phyloP scores from a whole-genome alignment of 306 rosid species.

The Ormosia semicastrata region DNA sequence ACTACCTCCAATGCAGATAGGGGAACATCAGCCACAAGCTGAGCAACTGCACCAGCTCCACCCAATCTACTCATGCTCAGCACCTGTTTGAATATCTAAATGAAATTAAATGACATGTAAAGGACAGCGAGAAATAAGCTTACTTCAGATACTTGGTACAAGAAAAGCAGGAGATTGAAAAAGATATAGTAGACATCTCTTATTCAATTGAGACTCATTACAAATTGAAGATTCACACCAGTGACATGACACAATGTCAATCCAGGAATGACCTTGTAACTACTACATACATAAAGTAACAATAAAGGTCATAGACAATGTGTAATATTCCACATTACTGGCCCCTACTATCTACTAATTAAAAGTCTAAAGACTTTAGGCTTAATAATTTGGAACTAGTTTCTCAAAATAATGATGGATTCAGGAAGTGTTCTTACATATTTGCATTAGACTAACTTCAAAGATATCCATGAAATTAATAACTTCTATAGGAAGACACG shows the following conservation, averaged over 20 bases:
- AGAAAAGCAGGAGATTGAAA: neutral
- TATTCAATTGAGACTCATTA: slow-evolving; percentile 21
- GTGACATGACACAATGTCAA: slow-evolving; percentile 4
- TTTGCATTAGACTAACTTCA: neutral
- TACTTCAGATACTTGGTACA: neutral
- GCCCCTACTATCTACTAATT: neutral
- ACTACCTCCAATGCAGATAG: slow-evolving; percentile 52
- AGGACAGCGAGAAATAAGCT: neutral
- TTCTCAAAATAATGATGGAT: slow-evolving; percentile 13
- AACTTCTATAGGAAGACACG: neutral
- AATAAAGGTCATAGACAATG: slow-evolving; percentile 16
- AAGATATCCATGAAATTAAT: neutral
- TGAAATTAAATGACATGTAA: slow-evolving; percentile 13
- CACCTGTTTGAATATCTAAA: slow-evolving; percentile 51
- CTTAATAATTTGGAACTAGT: neutral
- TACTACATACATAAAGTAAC: neutral
- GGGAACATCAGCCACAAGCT: slow-evolving; percentile 95
- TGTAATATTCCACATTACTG: neutral
- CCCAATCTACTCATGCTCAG: slow-evolving; percentile 97
- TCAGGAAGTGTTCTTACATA: neutral
- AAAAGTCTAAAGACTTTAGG: neutral
- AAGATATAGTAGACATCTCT: neutral
- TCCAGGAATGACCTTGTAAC: slow-evolving; percentile 37
- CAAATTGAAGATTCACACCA: neutral
- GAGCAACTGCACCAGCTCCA: slow-evolving; percentile 98